phyloP scores from a whole-genome alignment of 305 asterid species.

The Fraxinus sp. region DNA sequence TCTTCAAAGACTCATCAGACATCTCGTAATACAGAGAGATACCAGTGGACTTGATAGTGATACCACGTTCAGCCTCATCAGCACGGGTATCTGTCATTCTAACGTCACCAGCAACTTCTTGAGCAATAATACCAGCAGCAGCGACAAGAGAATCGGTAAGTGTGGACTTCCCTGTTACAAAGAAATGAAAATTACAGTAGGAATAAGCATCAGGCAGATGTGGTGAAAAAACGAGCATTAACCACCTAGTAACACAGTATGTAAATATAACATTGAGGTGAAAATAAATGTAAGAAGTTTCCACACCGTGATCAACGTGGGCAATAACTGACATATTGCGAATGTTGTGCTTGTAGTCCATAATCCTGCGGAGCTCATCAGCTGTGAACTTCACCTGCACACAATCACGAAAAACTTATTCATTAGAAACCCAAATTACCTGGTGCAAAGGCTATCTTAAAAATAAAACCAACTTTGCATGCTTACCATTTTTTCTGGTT shows the following conservation, averaged over 20 bases:
- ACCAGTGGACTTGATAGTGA: slow-evolving; percentile 51
- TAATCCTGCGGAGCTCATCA: slow-evolving; percentile 31
- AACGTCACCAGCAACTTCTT: slow-evolving; percentile 49
- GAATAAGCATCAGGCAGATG: neutral
- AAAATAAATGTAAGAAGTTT: neutral
- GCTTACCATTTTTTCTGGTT: slow-evolving; percentile 18
- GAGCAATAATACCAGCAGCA: slow-evolving; percentile 50
- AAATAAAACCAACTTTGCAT: neutral
- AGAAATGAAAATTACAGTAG: neutral
- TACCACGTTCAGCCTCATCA: slow-evolving; percentile 49
- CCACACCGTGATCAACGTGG: slow-evolving; percentile 29
- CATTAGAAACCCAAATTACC: neutral
- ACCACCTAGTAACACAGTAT: neutral
- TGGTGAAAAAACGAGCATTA: neutral
- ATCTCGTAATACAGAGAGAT: slow-evolving; percentile 50
- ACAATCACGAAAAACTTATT: too few relatives aligned
- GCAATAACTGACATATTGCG: slow-evolving; percentile 32
- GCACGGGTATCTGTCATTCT: slow-evolving; percentile 50
- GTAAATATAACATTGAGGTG: neutral
- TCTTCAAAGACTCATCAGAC: slow-evolving; percentile 38
- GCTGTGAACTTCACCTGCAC: slow-evolving; percentile 33
- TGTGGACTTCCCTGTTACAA: slow-evolving; percentile 39
- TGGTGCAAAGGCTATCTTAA: neutral
- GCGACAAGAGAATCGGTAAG: slow-evolving; percentile 50
- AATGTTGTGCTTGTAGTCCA: slow-evolving; percentile 29